Conservation (phyloP, 1,284 basidiomycete species). For the Ganoderma multipileum region DNA sequence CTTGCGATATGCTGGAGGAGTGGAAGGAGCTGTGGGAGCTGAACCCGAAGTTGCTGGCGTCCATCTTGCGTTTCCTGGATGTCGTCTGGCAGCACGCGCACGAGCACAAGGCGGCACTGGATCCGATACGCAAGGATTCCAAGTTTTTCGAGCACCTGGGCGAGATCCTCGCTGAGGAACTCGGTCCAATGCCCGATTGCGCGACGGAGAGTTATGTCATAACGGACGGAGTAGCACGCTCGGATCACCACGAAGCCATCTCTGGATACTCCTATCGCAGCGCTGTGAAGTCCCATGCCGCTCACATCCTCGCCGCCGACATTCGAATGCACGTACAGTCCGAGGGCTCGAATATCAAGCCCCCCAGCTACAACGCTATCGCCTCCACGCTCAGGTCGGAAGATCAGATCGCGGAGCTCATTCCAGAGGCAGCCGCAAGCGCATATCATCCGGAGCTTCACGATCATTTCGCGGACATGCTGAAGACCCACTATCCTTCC, state of each 20-base stretch:
- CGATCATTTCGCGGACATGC: constrained; percentile 55
- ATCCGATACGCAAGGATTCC: constrained; percentile 58
- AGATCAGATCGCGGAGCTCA: constrained; percentile 65
- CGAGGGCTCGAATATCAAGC: constrained; percentile 48
- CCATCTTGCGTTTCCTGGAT: constrained; percentile 81
- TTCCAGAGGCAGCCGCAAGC: constrained; percentile 71
- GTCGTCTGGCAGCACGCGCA: constrained; percentile 85
- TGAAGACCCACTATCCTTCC: constrained; percentile 57
- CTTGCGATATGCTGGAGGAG: constrained; percentile 66
- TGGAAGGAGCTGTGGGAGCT: constrained; percentile 80
- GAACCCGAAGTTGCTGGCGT: constrained; percentile 80
- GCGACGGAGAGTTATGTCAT: constrained; percentile 52
- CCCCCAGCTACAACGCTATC: constrained; percentile 65
- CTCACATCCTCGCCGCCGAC: constrained; percentile 76
- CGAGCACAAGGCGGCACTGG: constrained; percentile 73
- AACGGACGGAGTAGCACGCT: constrained; percentile 60
- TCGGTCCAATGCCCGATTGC: constrained; percentile 73
- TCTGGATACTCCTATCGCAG: constrained; percentile 74
- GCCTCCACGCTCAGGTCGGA: constrained; percentile 62
- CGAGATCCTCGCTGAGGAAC: constrained; percentile 65
- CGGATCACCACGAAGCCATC: constrained; percentile 66
- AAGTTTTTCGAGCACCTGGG: constrained; percentile 73
- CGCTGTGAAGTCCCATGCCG: constrained; percentile 76
- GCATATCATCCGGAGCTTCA: constrained; percentile 77
- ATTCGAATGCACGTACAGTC: constrained; percentile 63